phyloP scores from a whole-genome alignment of 306 rosid genomes.

The Ormosia semicastrata region DNA sequence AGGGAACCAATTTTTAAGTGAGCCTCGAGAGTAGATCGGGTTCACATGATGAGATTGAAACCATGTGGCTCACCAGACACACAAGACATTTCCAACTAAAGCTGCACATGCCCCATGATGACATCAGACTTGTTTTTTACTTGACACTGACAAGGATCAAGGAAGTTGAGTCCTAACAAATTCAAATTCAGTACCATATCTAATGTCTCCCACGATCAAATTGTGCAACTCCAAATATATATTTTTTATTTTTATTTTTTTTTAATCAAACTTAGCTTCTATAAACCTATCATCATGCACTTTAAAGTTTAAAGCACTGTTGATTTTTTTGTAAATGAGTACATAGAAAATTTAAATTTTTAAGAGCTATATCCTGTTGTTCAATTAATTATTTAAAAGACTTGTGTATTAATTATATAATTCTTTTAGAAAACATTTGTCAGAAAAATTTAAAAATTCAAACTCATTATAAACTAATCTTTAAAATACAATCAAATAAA shows the following conservation, averaged over 20 bases:
- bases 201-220: neutral
- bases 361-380: neutral
- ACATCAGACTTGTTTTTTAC: neutral
- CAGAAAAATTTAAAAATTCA: neutral
- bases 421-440: neutral
- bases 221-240: neutral
- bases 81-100: constrained; percentile 14
- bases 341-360: neutral
- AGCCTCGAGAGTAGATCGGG: constrained; percentile 12
- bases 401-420: neutral
- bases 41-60: constrained; percentile 36
- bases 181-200: neutral
- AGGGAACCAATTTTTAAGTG: neutral
- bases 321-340: no score
- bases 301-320: no score
- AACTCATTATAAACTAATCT: neutral
- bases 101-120: constrained; percentile 18
- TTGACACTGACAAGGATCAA: neutral
- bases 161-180: neutral
- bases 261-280: neutral
- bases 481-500: neutral
- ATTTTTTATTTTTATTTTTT: no score
- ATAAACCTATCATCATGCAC: neutral
- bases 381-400: neutral
- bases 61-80: constrained; percentile 26